Percentiles rank a stretch among this genome's conserved stretches.
phyloP scores from a whole-genome alignment of 2,329 filamentous ascomycete species.

The Pyrenochaeta sp. region DNA sequence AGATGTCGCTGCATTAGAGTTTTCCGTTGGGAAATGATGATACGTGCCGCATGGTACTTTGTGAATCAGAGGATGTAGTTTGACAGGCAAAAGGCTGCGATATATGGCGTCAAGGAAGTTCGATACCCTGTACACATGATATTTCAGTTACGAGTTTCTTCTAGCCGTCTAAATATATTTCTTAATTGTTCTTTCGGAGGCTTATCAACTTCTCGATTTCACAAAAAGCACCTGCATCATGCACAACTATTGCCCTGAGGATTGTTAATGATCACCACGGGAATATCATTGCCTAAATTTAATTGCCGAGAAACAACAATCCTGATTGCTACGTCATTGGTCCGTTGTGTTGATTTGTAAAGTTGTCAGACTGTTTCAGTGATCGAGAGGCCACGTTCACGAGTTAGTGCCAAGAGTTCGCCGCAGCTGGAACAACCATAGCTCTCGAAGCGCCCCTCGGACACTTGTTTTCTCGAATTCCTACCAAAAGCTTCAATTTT shows the following conservation, averaged over 20 bases:
- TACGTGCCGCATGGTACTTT: background rate
- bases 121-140: background rate
- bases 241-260: background rate
- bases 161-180: background rate
- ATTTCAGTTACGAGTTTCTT: background rate
- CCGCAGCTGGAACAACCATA: constrained; percentile 24
- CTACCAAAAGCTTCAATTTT: constrained; percentile 23
- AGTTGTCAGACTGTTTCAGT: constrained; percentile 23
- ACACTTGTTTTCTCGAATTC: constrained; percentile 6
- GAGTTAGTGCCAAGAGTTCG: constrained; percentile 33
- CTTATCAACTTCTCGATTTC: background rate
- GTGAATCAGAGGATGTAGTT: background rate
- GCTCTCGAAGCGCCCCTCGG: constrained; percentile 23
- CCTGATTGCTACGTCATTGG: constrained; percentile 2
- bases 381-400: constrained; percentile 39
- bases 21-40: background rate
- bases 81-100: background rate
- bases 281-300: background rate
- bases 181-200: background rate
- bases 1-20: constrained; percentile 36
- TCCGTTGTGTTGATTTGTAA: constrained; percentile 32
- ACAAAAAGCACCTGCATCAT: background rate
- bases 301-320: background rate
- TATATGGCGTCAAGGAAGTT: background rate
- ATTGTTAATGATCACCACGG: background rate